Base-by-base conservation (phyloP, 2,329 filamentous ascomycete species). In the Alternaria postmessia region DNA sequence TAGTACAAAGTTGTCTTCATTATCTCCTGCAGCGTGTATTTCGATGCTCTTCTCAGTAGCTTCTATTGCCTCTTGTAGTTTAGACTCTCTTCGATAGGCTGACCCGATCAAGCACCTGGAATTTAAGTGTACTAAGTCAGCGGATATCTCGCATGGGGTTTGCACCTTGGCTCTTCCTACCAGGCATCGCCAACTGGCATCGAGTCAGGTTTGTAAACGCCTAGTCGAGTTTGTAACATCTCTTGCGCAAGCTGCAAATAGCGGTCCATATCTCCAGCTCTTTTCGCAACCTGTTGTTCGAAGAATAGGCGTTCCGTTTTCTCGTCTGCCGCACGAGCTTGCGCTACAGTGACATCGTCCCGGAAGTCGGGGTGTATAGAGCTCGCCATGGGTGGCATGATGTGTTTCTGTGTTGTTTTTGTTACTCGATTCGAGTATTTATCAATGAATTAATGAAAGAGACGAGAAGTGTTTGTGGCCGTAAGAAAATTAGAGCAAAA, bases 311-410 rank as follows among this genome's bases (percentile, higher is more conserved):
- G 11, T 30, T 28, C 49, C 18, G 34, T 52, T 30, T 28, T 18
- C 24, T n/a, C 12, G 28, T 52, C 49, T 16, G 20, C 36, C 5
- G 36, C 36, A 3, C 14, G n/a, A 20, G 51, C 51, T 42, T 53
- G 14, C 7, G 36, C 20, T 28, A 4, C 24, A 12, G 36, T 52
- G 36, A 42, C 38, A 3, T 53, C 51, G 24, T 32, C 38, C 24
- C 51, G 51, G 16, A 43, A 53, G 39, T 53, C 38, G 11, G 51
- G 24, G 24, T 43, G 51, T 26, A 53, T 53, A 24, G 51, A 39
- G 51, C 38, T 53, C n/a, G 51, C 51, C 24, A 48, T 48, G 18
- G 30, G 32, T 9, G 46, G 30, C 46, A 48, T 48, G 46, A 36
- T 48, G 14, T 9, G 7, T 9, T 2, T 48, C 2, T 26, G 18